These are phyloP conservation scores for Fraxinus platypoda DNA, from an alignment of 305 asterid genomes.

Conservation along the genomic window DNA sequence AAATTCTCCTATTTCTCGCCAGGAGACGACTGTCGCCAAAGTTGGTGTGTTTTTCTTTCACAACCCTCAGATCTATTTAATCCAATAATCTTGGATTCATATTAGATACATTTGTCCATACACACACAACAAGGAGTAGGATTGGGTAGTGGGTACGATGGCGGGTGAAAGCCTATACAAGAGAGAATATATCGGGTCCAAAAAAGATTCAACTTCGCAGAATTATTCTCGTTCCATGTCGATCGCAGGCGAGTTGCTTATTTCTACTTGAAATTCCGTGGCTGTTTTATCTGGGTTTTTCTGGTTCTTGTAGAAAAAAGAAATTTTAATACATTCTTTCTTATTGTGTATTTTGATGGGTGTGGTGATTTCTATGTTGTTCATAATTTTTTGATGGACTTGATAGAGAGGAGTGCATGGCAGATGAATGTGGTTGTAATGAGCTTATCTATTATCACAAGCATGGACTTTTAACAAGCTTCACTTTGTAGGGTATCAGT, in stretches of 20 bases:
- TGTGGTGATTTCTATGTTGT: too few species aligned
- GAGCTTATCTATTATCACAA: background rate
- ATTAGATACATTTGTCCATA: background rate
- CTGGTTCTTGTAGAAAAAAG: background rate
- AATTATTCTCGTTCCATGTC: background rate
- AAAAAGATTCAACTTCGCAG: background rate
- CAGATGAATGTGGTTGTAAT: background rate
- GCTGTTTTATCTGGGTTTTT: background rate
- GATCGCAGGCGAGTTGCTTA: background rate
- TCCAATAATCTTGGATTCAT: background rate
- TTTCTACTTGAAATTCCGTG: background rate
- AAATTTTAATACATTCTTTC: background rate
- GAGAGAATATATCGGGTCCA: background rate
- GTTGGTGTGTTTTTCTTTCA: background rate
- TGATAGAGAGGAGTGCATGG: background rate
- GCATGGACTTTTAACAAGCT: too few species aligned
- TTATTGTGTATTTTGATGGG: background rate
- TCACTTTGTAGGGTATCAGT: too few species aligned
- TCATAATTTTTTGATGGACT: background rate
- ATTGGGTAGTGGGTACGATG: background rate
- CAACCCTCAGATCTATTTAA: background rate
- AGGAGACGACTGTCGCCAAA: too few species aligned
- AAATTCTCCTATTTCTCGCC: too few species aligned
- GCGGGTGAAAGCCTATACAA: background rate
- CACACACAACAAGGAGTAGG: background rate